These are phyloP conservation scores for Boletus vermiculosoides DNA, from an alignment of 768 basidiomycete genomes.

Conservation along the genomic window DNA sequence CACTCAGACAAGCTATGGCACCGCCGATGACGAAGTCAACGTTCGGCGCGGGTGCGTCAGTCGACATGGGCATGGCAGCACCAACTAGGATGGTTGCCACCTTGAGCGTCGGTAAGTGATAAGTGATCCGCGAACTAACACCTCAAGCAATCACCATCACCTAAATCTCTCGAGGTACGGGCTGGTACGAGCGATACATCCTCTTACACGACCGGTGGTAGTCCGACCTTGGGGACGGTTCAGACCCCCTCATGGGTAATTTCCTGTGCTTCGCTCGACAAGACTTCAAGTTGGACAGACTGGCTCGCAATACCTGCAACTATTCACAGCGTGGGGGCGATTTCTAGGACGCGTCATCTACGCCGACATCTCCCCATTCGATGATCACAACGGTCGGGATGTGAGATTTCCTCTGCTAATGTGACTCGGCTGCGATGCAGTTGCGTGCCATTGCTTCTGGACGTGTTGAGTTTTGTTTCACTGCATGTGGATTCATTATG, in stretches of 20 bases:
- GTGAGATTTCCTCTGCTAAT: conserved; percentile 16
- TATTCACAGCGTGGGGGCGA: neutral
- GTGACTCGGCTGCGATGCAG: conserved; percentile 12
- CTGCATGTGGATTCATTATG: neutral
- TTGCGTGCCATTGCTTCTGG: conserved; percentile 17
- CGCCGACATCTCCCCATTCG: conserved; percentile 14
- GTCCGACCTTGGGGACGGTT: conserved; percentile 19
- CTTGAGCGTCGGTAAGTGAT: conserved; percentile 17
- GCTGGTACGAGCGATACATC: conserved; percentile 14
- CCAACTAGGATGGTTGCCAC: conserved; percentile 22
- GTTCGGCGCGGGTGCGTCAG: conserved; percentile 10
- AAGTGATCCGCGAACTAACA: neutral
- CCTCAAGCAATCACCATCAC: neutral
- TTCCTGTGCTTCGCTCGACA: neutral
- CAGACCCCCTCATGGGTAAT: conserved; percentile 7
- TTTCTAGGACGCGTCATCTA: conserved; percentile 14
- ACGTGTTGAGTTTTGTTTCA: conserved; percentile 12
- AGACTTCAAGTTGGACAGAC: neutral
- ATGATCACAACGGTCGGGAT: conserved; percentile 20
- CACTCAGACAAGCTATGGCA: conserved; percentile 24
- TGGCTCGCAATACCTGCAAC: neutral
- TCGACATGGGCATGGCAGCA: conserved; percentile 16
- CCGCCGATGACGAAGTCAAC: conserved; percentile 19
- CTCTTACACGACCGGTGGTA: conserved; percentile 21
- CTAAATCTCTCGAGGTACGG: conserved; percentile 13